Conservation (phyloP, 495 filamentous ascomycete genomes). For the Penicillium paxilli region DNA sequence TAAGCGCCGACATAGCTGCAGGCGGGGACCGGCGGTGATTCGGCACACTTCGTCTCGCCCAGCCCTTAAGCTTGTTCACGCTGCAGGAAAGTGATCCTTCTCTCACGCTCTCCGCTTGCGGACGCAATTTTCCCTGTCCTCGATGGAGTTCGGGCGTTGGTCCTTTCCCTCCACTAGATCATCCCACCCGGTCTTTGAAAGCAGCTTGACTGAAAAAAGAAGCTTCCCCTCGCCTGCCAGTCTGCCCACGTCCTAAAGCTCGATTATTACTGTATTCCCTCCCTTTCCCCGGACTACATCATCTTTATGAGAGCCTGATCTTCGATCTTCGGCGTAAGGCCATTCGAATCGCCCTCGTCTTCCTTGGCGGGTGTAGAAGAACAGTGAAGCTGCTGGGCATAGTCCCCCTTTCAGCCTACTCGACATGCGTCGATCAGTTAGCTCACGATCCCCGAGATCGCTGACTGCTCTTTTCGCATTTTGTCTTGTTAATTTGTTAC, state of each 20-base stretch:
- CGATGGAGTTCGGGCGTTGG: background rate
- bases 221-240: conserved; percentile 17
- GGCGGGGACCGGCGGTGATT: conserved; percentile 19
- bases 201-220: conserved; percentile 28
- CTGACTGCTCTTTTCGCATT: conserved; percentile 11
- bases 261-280: background rate
- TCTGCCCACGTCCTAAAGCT: background rate
- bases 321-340: conserved; percentile 12
- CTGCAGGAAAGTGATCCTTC: conserved; percentile 6
- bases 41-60: conserved; percentile 12
- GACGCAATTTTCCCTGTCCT: conserved; percentile 5
- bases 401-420: conserved; percentile 1
- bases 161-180: conserved; percentile 16
- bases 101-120: background rate
- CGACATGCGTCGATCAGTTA: conserved; percentile 3
- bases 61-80: conserved; percentile 9
- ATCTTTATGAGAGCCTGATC: conserved; percentile 25
- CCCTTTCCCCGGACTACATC: background rate
- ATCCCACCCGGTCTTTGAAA: conserved; percentile 12
- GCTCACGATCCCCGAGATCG: conserved; percentile 2
- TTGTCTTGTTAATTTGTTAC: conserved; percentile 20
- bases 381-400: conserved; percentile 5
- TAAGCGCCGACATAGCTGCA: conserved; percentile 23
- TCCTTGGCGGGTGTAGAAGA: conserved; percentile 6
- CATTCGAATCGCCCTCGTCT: background rate